phyloP scores from a whole-genome alignment of 2,329 filamentous ascomycete genomes.

The Coniochaeta sp. region DNA sequence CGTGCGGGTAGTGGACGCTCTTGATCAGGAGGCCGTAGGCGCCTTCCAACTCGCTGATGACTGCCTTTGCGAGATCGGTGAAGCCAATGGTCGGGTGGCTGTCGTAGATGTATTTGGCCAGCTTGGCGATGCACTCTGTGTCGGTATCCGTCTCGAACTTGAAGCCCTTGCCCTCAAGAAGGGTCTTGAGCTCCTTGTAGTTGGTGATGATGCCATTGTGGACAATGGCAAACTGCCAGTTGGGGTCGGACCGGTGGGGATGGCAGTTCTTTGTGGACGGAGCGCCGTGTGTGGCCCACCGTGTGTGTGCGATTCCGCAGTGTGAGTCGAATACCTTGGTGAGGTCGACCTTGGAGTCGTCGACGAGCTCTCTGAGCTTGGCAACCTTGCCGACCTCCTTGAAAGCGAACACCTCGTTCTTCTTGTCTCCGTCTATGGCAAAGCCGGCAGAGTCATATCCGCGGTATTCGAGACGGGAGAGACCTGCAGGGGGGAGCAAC shows the following conservation, averaged over 20 bases:
- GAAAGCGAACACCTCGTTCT: constrained; percentile 93
- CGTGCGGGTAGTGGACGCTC: constrained; percentile 96
- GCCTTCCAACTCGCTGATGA: constrained; percentile 97
- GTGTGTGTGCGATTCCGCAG: constrained; percentile 96
- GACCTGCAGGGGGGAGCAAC: constrained; percentile 47
- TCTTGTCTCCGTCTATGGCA: constrained; percentile 95
- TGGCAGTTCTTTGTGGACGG: constrained; percentile 96
- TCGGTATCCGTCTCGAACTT: constrained; percentile 99
- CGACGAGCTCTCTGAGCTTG: constrained; percentile 91
- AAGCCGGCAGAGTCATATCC: constrained; percentile 97
- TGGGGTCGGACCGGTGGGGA: constrained; percentile 93
- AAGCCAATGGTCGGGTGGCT: constrained; percentile 92
- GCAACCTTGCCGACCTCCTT: constrained; percentile 99
- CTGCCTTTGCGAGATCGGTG: constrained; percentile 91
- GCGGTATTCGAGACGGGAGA: constrained; percentile 94
- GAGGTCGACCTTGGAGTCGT: constrained; percentile 72
- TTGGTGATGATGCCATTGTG: constrained; percentile 99
- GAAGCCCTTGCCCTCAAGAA: constrained; percentile 91
- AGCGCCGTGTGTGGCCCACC: constrained; percentile 96
- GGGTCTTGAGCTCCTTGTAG: constrained; percentile 98
- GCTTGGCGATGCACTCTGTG: constrained; percentile 98
- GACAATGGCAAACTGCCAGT: constrained; percentile 93
- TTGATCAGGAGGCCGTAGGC: constrained; percentile 97
- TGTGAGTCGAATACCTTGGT: constrained; percentile 96
- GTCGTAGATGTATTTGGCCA: constrained; percentile 97